These are phyloP conservation scores for Collybia nuda DNA, from an alignment of 768 basidiomycete species.

Conservation along the genomic window DNA sequence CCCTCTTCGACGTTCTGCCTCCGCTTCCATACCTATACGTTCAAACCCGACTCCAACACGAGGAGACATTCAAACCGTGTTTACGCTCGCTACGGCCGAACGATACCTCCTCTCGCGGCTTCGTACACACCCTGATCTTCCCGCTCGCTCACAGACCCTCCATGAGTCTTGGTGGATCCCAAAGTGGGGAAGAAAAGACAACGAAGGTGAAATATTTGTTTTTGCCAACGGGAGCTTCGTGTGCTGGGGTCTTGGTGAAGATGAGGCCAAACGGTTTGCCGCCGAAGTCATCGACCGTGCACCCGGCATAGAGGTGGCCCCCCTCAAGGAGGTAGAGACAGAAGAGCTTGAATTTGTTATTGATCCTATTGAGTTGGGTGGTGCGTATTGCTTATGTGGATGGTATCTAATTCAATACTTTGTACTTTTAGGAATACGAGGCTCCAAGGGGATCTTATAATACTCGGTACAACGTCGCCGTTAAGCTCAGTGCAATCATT, in stretches of 20 bases:
- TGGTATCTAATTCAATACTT: slow-evolving; percentile 11
- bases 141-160: slow-evolving; percentile 53
- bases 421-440: slow-evolving; percentile 64
- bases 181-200: slow-evolving; percentile 55
- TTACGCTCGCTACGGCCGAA: slow-evolving; percentile 86
- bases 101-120: slow-evolving; percentile 72
- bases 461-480: slow-evolving; percentile 71
- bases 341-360: slow-evolving; percentile 93
- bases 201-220: slow-evolving; percentile 82
- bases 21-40: slow-evolving; percentile 84
- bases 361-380: slow-evolving; percentile 82
- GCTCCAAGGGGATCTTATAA: slow-evolving; percentile 89
- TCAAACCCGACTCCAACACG: slow-evolving; percentile 85
- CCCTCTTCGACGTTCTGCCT: slow-evolving; percentile 77
- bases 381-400: slow-evolving; percentile 18
- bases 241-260: slow-evolving; percentile 84
- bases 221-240: slow-evolving; percentile 89
- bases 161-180: slow-evolving; percentile 85
- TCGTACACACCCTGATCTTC: slow-evolving; percentile 48
- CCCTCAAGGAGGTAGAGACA: slow-evolving; percentile 70
- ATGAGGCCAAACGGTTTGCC: slow-evolving; percentile 69
- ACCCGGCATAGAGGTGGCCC: slow-evolving; percentile 58
- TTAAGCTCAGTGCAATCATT: slow-evolving; percentile 52
- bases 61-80: slow-evolving; percentile 73
- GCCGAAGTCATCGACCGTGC: slow-evolving; percentile 56